Evolutionary conservation across 192 early-diverging fungal species (phyloP), one percentile per base, ranked within the genome.

Genomic region (Dissophora ornata): DNA sequence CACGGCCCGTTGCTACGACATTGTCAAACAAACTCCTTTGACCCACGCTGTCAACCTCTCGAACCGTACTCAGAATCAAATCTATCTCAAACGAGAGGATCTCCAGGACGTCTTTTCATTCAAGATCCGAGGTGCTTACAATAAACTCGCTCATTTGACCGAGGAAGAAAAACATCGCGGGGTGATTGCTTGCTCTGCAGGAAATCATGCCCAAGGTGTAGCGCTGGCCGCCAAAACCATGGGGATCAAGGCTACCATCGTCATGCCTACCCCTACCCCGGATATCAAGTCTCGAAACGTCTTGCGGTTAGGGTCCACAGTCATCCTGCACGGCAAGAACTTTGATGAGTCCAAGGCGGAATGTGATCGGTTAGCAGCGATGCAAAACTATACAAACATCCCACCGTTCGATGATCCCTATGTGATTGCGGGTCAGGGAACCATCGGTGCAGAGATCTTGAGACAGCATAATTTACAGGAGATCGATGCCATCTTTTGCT

Each of bases 401-500:
- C 97, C 95, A 16, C 97, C 98, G 7, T 99, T 94, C 78, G 97
- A 99, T 80, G 96, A 98, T 61, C 98, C 97, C 6, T 90, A 93
- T 70, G 97, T 99, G 21, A 98, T 98, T 79, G 98, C 98, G n/a
- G 98, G 98, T 4, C 98, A 99, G 82, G 98, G 97, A 34, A 99
- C 97, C 8, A 90, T 97, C 40, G 97, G 87, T 19, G 84, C 96
- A 59, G 97, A 99, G 83, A 85, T 93, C 13, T 71, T 93, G 54
- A 85, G 91, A 42, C 91, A 94, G 69, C 70, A 78, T 47, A 82
- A 82, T 49, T 41, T 82, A 42, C 56, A 84, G 11, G 81, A 91
- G 34, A 93, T 97, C 51, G 89, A 97, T 45, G 91, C 93, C 46
- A 92, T 99, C 69, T 99, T 97, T 75, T 87, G 94, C 10, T 92